A percentile compares a stretch with the other conserved stretches of the same genome.
phyloP scores from a whole-genome alignment of 2,329 filamentous ascomycete species.

The Cladosporium cucumerinum region DNA sequence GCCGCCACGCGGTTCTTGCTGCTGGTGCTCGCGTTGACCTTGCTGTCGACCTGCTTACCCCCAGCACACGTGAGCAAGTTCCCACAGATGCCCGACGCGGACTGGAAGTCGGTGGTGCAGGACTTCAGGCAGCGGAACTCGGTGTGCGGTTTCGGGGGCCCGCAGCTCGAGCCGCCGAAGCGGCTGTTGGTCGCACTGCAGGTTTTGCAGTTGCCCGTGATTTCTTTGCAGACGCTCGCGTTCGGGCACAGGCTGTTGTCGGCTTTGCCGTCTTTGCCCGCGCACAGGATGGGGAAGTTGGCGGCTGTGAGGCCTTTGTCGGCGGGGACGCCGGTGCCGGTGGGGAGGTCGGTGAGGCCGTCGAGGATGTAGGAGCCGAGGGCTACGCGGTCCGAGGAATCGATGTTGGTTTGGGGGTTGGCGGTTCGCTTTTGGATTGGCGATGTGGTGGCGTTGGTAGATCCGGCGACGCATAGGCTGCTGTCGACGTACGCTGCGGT shows the following conservation, averaged over 20 bases:
- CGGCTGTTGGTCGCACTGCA: not conserved
- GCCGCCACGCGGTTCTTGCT: not conserved
- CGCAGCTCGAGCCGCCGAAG: not conserved
- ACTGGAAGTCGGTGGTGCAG: not conserved
- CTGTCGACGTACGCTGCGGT: conserved; percentile 34
- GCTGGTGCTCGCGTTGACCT: not conserved
- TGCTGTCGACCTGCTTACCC: not conserved
- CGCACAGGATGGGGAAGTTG: not conserved
- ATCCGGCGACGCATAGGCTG: conserved; percentile 34
- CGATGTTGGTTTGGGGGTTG: not conserved
- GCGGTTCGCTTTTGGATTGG: not conserved
- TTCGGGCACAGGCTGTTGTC: not conserved
- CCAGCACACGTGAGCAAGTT: not conserved
- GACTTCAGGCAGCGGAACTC: not conserved
- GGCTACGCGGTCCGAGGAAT: not conserved
- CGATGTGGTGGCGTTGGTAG: conserved; percentile 15
- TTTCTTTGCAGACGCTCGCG: not conserved
- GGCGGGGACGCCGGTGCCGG: not conserved
- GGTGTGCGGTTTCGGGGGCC: not conserved
- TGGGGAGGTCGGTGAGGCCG: not conserved
- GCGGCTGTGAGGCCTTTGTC: not conserved
- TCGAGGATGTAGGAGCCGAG: not conserved
- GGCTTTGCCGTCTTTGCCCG: not conserved
- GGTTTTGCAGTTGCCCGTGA: not conserved
- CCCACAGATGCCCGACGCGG: not conserved